Evolutionary conservation across 129 eudicot genomes (phyloP), one percentile per base, ranked within the genome.

Genomic region (Lonicera japonica): DNA sequence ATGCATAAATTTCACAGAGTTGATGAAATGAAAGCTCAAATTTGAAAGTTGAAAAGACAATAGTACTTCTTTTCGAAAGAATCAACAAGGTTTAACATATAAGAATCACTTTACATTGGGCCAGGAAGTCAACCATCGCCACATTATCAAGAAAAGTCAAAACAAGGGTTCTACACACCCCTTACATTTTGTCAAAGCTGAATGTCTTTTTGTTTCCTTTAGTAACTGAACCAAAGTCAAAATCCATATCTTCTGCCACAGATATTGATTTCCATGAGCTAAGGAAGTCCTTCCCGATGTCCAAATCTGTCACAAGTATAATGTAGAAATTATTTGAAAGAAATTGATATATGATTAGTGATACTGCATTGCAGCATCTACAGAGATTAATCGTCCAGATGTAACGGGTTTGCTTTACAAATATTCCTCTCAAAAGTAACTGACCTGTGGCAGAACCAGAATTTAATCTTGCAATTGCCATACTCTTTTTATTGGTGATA

Each of bases 251-350:
- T 23, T 74, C 95, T 67, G 74, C 75, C 70, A 66, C 73, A 47
- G 88, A 82, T 66, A 70, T 79, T 5, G 97, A 64, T 70, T 91
- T 91, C 95, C 95, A 91, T 22, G 90, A 79, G 56, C 76, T 75
- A 60, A 86, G 72, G 70, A 91, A 79, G 75, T 87, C 95, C 54
- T 91, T 80, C 25, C 80, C 91, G 55, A 91, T 65, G 82, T 91
- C 97, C 61, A 87, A 63, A 82, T 90, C 97, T 86, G 84, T 19
- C 21, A 57, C 47, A 66, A 66, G 71, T n/a, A 66, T 15, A 54
- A 52, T 40, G 20, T 50, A 14, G 5, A 1, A 55, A 23, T 21
- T 57, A 41, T 25, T 54, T 66, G 16, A 61, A 13, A 2, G 34
- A 29, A 11, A 29, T 10, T 19, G 36, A 17, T 17, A 17, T 6